These are phyloP conservation scores for Tulasnella sp. DNA, from an alignment of 768 basidiomycete species.

Conservation along the genomic window DNA sequence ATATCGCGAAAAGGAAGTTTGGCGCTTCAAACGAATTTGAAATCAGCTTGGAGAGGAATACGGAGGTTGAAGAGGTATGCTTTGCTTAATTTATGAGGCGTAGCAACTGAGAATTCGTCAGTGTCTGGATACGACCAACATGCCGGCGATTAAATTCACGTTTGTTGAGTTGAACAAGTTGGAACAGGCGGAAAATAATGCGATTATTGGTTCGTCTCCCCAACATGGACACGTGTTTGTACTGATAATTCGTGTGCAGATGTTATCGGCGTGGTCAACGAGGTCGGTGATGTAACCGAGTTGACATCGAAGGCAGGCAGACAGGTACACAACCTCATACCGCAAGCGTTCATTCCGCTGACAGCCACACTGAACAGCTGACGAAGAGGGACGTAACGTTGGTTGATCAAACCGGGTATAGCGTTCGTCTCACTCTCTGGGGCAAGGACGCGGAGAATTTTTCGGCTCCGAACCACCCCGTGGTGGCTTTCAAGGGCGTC, in stretches of 20 bases:
- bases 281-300: conserved; percentile 51
- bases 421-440: conserved; percentile 84
- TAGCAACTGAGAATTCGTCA: too few relatives aligned
- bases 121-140: conserved; percentile 65
- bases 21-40: conserved; percentile 92
- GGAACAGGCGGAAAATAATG: conserved; percentile 56
- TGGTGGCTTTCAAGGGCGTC: conserved; percentile 89
- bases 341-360: not conserved
- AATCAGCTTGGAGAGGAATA: conserved; percentile 68
- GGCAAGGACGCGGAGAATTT: conserved; percentile 87
- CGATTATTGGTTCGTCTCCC: conserved; percentile 54
- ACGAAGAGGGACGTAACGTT: conserved; percentile 81
- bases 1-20: conserved; percentile 95
- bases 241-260: conserved; percentile 35
- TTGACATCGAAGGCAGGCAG: conserved; percentile 66
- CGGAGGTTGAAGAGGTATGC: conserved; percentile 72
- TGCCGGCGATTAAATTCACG: conserved; percentile 75
- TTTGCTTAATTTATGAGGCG: not conserved
- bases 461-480: conserved; percentile 41
- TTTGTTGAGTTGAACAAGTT: conserved; percentile 59
- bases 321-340: conserved; percentile 34
- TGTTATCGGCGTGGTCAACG: conserved; percentile 77
- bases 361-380: conserved; percentile 36
- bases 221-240: not conserved
- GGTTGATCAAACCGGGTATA: conserved; percentile 69